A percentile compares a stretch with the other conserved stretches of the same genome.
Evolutionary conservation across 1,284 basidiomycete species (phyloP).

Genomic region (Butyriboletus appendiculatus): DNA sequence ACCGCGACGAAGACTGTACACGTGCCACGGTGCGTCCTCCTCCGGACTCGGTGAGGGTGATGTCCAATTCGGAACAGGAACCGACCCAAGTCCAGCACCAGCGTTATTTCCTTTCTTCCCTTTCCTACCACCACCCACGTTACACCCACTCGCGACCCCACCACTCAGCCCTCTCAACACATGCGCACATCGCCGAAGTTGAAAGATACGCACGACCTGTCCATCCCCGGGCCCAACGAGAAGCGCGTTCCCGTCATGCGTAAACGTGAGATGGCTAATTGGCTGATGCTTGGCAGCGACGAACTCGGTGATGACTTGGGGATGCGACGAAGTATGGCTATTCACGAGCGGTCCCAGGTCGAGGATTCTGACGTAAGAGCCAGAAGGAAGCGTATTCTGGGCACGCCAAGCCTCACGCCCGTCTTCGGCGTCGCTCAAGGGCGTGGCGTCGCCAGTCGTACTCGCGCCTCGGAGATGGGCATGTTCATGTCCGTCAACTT

Average conservation of each 20-base stretch:
- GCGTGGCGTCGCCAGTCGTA: constrained; percentile 10
- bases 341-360: constrained; percentile 49
- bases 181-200: constrained; percentile 45
- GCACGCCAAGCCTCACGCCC: constrained; percentile 1
- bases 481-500: constrained; percentile 3
- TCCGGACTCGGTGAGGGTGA: constrained; percentile 2
- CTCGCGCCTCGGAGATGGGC: constrained; percentile 12
- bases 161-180: constrained; percentile 13
- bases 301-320: constrained; percentile 48
- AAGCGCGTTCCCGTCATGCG: constrained; percentile 58
- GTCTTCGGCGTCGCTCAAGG: constrained; percentile 15
- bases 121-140: not conserved
- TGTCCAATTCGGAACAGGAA: constrained; percentile 3
- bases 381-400: constrained; percentile 8
- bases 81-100: constrained; percentile 6
- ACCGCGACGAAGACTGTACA: constrained; percentile 73
- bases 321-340: constrained; percentile 15
- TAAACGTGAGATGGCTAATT: constrained; percentile 57
- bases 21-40: constrained; percentile 50
- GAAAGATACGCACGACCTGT: constrained; percentile 58
- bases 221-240: constrained; percentile 62
- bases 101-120: constrained; percentile 8
- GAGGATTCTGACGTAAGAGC: constrained; percentile 53
- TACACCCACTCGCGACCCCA: not conserved
- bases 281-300: constrained; percentile 47